Evolutionary conservation across 2,329 filamentous ascomycete genomes (phyloP), one percentile per base, ranked within the genome.

Genomic region (Parastagonospora avenae): DNA sequence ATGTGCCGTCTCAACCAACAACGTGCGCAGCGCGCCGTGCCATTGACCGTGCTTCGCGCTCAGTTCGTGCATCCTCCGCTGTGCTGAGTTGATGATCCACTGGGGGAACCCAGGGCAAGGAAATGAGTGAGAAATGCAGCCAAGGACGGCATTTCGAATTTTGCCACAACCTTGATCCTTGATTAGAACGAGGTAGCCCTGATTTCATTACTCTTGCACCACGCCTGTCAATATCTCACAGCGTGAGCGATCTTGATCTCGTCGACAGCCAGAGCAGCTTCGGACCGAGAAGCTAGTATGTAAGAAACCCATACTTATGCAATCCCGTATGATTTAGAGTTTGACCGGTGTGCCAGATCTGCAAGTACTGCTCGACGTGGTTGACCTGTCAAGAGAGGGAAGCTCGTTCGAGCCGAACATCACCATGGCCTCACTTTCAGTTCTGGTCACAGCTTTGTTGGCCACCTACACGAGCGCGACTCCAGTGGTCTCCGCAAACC

Each of bases 381-480:
- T 52, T 51, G 41, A 61, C 53, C 42, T 43, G 24, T 54, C 33
- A 29, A 42, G 33, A 51, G 38, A 46, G 42, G 28, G 27, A 32
- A 14, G 33, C 36, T 35, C 37, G 31, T 42, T 43, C 14, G 28
- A 41, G 32, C 8, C n/a, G 29, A n/a, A 47, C 29, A 16, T 27
- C 41, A 55, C n/a, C 39, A 63, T 61, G 56, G 42, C 50, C 15
- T 57, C 52, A 35, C 46, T 54, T 29, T 35, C 57, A 19, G 39
- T 64, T 15, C 68, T 59, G 63, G 29, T 68, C 31, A 50, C 63
- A 19, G 54, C 61, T 15, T 32, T 66, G 41, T 57, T 68, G 37
- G 68, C 60, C 29, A 54, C 55, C 24, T 57, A 57, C 8, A 41
- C 63, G 9, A 55, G 38, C 28, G 66, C 67, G 12, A 60, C 58